Conservation (phyloP, 352 stramenopile species). For the Pythium oligandrum region DNA sequence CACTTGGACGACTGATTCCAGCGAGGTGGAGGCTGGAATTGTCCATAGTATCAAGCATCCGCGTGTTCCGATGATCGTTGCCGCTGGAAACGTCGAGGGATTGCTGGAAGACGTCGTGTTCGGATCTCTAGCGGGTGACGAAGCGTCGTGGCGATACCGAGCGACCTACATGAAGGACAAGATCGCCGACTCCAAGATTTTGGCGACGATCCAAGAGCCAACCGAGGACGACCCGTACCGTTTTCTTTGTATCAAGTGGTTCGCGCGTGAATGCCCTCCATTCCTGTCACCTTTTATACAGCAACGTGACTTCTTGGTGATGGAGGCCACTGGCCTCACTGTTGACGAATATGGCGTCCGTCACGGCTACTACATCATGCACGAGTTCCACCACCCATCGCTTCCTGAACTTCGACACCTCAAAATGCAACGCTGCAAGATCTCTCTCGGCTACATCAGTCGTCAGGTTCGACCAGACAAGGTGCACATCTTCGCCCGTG, state of each 20-base stretch:
- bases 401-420: slow-evolving; percentile 26
- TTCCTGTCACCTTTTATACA: slow-evolving; percentile 25
- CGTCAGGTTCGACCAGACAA: slow-evolving; percentile 17
- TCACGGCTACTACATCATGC: slow-evolving; percentile 45
- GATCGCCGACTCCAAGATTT: slow-evolving; percentile 18
- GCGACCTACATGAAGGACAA: slow-evolving; percentile 25
- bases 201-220: slow-evolving; percentile 24
- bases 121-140: slow-evolving; percentile 16
- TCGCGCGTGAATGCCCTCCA: slow-evolving; percentile 19
- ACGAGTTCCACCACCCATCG: slow-evolving; percentile 35
- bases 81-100: slow-evolving; percentile 14
- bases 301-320: slow-evolving; percentile 35
- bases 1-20: too few relatives aligned
- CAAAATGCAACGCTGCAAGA: slow-evolving; percentile 29
- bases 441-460: slow-evolving; percentile 40
- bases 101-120: slow-evolving; percentile 21
- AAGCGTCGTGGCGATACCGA: slow-evolving; percentile 21
- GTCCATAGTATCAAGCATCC: too few relatives aligned
- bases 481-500: slow-evolving; percentile 46
- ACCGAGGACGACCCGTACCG: slow-evolving; percentile 29
- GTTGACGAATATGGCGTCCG: slow-evolving; percentile 27
- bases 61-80: slow-evolving; percentile 14
- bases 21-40: too few relatives aligned
- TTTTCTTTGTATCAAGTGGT: slow-evolving; percentile 47
- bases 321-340: slow-evolving; percentile 46